Percentiles rank a stretch among this genome's conserved stretches.
phyloP scores from a whole-genome alignment of 805 yeast species.

The Pichia eremophila region DNA sequence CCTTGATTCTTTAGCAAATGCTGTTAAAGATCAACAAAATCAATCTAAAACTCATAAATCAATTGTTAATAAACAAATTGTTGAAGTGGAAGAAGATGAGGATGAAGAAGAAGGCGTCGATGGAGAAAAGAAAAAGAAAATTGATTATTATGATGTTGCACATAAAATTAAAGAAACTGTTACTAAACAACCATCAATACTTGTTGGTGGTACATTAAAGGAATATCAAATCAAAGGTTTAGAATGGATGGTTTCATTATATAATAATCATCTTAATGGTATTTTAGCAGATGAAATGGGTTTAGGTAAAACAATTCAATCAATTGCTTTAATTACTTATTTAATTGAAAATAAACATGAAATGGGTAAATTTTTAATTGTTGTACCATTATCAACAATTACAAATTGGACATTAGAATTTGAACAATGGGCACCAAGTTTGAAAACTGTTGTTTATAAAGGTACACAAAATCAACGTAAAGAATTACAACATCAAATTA shows the following conservation, averaged over 20 bases:
- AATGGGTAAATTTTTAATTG: constrained; percentile 64
- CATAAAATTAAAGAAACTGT: constrained; percentile 64
- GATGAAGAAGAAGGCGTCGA: constrained; percentile 16
- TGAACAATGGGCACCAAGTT: constrained; percentile 82
- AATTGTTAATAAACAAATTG: not conserved
- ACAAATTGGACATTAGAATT: constrained; percentile 83
- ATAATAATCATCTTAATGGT: constrained; percentile 53
- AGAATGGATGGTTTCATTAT: constrained; percentile 59
- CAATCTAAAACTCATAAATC: constrained; percentile 33
- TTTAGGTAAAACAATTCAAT: constrained; percentile 60
- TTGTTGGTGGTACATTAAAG: constrained; percentile 71
- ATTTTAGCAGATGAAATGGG: constrained; percentile 65
- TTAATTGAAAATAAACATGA: constrained; percentile 57
- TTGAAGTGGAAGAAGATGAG: constrained; percentile 4
- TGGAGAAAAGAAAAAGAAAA: constrained; percentile 46
- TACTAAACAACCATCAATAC: constrained; percentile 53
- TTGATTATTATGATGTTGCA: constrained; percentile 77
- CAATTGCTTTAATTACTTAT: constrained; percentile 68
- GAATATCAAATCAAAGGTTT: constrained; percentile 65
- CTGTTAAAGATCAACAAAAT: constrained; percentile 67
- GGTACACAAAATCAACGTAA: constrained; percentile 71
- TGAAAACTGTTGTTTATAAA: constrained; percentile 63
- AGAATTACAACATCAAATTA: constrained; percentile 51
- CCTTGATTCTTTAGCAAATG: constrained; percentile 69
- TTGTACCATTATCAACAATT: constrained; percentile 76